Conservation (phyloP, 1,139 yeast species). For the Wickerhamiella pararugosa region DNA sequence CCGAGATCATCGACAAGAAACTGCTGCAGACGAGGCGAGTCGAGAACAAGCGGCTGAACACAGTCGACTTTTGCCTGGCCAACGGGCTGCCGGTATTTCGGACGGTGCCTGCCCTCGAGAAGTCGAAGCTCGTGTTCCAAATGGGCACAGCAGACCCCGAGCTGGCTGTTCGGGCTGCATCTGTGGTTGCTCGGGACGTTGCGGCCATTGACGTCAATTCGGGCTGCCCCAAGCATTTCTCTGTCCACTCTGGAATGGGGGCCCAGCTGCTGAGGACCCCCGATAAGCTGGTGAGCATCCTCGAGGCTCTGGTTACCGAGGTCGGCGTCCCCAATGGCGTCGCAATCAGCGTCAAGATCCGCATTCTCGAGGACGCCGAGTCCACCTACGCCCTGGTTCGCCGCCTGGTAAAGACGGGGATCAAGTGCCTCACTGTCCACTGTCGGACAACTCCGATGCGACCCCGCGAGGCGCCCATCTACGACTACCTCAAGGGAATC, state of each 20-base stretch:
- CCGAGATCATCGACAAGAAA: constrained; percentile 83
- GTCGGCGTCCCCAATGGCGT: constrained; percentile 67
- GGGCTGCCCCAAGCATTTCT: constrained; percentile 87
- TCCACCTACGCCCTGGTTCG: constrained; percentile 50
- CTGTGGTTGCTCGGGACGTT: constrained; percentile 66
- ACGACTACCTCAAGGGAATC: constrained; percentile 45
- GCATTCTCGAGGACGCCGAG: constrained; percentile 48
- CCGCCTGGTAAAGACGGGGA: constrained; percentile 63
- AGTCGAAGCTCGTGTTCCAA: constrained; percentile 61
- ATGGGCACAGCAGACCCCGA: constrained; percentile 77
- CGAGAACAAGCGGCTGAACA: constrained; percentile 31
- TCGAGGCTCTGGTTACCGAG: constrained; percentile 49
- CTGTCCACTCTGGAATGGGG: constrained; percentile 70
- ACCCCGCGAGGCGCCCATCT: constrained; percentile 65
- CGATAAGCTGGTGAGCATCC: constrained; percentile 53
- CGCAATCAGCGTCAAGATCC: constrained; percentile 80
- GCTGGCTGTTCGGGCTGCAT: constrained; percentile 78
- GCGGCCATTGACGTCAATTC: constrained; percentile 88
- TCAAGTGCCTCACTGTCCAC: constrained; percentile 71
- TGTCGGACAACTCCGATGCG: constrained; percentile 86
- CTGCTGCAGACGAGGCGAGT: constrained; percentile 52
- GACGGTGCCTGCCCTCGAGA: constrained; percentile 49
- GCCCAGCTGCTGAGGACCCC: constrained; percentile 81
- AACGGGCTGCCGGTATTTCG: constrained; percentile 44
- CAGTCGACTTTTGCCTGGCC: constrained; percentile 28